Evolutionary conservation across 202 grass and related monocot species (phyloP).

Genomic region (Saccharum hybrid): DNA sequence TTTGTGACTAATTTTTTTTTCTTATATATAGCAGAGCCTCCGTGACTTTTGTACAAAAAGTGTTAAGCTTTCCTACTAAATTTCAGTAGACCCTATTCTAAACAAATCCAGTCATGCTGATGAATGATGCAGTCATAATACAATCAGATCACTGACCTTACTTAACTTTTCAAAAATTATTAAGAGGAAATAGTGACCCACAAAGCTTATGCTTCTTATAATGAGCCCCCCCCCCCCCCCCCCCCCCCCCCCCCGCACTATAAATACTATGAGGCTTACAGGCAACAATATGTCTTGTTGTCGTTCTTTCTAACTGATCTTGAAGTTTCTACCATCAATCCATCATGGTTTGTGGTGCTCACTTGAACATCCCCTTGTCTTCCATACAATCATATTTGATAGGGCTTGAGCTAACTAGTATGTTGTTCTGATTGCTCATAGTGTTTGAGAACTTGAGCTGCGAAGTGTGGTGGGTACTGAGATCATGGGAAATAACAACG

Average conservation of each 20-base stretch:
- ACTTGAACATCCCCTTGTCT: conserved; percentile 1
- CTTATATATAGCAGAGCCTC: not conserved
- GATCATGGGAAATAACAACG: conserved; percentile 66
- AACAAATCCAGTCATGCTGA: conserved; percentile 38
- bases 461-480: conserved; percentile 25
- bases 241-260: conserved; percentile 2
- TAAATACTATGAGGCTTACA: conserved; percentile 44
- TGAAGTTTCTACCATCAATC: conserved; percentile 35
- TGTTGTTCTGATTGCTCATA: conserved; percentile 18
- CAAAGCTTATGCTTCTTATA: conserved; percentile 27
- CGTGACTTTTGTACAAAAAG: conserved; percentile 12
- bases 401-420: conserved; percentile 14
- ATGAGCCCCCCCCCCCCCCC: conserved; percentile 4
- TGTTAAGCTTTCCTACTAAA: conserved; percentile 32
- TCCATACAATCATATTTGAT: conserved; percentile 10
- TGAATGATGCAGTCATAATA: conserved; percentile 39
- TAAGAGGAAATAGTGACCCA: conserved; percentile 29
- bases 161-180: conserved; percentile 27
- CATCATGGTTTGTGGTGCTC: conserved; percentile 42
- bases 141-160: conserved; percentile 31
- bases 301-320: conserved; percentile 27
- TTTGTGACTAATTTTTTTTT: not conserved
- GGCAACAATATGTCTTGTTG: conserved; percentile 40
- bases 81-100: conserved; percentile 39
- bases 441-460: conserved; percentile 37